These are phyloP conservation scores for Pseudogymnoascus sp. DNA, from an alignment of 2,329 filamentous ascomycete genomes.

Conservation along the genomic window DNA sequence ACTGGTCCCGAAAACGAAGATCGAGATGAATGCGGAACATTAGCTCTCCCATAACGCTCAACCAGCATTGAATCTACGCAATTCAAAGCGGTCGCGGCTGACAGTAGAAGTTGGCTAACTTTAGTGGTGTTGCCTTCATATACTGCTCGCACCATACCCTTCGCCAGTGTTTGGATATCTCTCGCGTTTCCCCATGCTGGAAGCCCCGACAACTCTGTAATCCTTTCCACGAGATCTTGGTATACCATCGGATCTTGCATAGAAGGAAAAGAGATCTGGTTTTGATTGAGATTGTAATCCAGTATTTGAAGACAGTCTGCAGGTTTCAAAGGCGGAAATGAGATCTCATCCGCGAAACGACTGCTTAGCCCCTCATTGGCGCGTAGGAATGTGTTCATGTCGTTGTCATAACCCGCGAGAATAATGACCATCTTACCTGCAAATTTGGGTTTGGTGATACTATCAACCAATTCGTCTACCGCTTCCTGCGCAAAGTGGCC, in stretches of 20 bases:
- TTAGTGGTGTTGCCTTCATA: slow-evolving; percentile 19
- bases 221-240: too few relatives aligned
- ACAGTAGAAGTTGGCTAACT: too few relatives aligned
- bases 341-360: slow-evolving; percentile 45
- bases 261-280: slow-evolving; percentile 21
- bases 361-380: slow-evolving; percentile 47
- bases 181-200: slow-evolving; percentile 45
- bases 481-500: slow-evolving; percentile 51
- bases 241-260: slow-evolving; percentile 24
- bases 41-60: too few relatives aligned
- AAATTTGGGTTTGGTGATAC: slow-evolving; percentile 40
- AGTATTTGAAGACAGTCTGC: slow-evolving; percentile 34
- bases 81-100: slow-evolving; percentile 18
- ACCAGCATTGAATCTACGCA: too few relatives aligned
- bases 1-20: too few relatives aligned
- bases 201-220: slow-evolving; percentile 29
- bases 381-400: slow-evolving; percentile 46
- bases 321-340: slow-evolving; percentile 34
- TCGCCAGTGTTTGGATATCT: slow-evolving; percentile 42
- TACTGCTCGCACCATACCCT: slow-evolving; percentile 34
- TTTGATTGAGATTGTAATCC: slow-evolving; percentile 27
- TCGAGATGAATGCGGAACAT: too few relatives aligned
- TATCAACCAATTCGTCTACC: slow-evolving; percentile 61
- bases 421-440: slow-evolving; percentile 46
- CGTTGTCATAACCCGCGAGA: slow-evolving; percentile 48